Conservation (phyloP, 192 early-diverging fungal species). For the Backusella sp. region DNA sequence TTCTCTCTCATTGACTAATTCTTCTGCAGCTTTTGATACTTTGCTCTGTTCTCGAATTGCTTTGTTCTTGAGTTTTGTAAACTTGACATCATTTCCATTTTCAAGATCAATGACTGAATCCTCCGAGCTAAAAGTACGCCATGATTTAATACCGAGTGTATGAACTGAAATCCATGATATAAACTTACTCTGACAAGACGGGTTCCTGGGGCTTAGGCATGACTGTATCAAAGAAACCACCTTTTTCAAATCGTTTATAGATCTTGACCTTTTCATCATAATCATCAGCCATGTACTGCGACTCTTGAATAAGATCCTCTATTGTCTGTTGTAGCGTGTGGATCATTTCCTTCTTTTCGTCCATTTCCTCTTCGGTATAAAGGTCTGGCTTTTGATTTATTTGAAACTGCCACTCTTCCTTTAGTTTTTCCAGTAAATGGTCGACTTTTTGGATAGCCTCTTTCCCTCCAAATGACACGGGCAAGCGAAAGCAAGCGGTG, state of each 20-base stretch:
- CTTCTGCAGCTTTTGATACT: constrained; percentile 70
- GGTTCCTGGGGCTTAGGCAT: constrained; percentile 31
- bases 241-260: constrained; percentile 28
- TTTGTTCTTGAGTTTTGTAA: constrained; percentile 44
- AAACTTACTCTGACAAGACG: constrained; percentile 23
- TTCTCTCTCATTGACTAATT: constrained; percentile 65
- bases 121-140: constrained; percentile 2
- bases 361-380: constrained; percentile 39
- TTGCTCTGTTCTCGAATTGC: constrained; percentile 62
- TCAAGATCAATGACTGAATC: constrained; percentile 33
- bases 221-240: constrained; percentile 46
- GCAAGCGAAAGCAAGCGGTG: constrained; percentile 18
- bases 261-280: constrained; percentile 24
- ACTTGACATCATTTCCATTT: constrained; percentile 41
- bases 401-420: constrained; percentile 38
- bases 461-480: constrained; percentile 20
- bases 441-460: constrained; percentile 24
- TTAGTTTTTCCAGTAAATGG: constrained; percentile 38
- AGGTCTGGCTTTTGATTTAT: constrained; percentile 10
- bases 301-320: constrained; percentile 19
- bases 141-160: no score
- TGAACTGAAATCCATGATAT: background rate
- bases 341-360: constrained; percentile 50
- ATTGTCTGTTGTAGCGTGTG: constrained; percentile 39
- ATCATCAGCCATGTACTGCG: constrained; percentile 16